Evolutionary conservation across 1,284 basidiomycete species (phyloP).

Genomic region (Ceratobasidium sp.): DNA sequence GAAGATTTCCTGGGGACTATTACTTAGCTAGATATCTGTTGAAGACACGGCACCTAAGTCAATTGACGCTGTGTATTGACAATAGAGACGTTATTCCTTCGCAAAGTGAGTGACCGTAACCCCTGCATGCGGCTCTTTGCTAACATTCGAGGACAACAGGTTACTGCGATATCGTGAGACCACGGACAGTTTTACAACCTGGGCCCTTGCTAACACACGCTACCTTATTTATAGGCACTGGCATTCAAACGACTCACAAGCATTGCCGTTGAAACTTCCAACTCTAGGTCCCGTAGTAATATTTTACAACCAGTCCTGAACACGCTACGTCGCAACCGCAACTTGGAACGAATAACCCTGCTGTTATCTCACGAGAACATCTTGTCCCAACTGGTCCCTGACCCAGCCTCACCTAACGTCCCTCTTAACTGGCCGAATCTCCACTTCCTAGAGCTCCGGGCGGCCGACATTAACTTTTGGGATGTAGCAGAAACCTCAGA

Average conservation of each 20-base stretch:
- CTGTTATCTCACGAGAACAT: background rate
- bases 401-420: background rate
- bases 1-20: slow-evolving; percentile 30
- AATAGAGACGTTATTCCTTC: background rate
- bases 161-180: slow-evolving; percentile 19
- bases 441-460: background rate
- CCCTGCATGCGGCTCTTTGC: background rate
- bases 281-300: too few species aligned
- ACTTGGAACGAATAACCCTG: slow-evolving; percentile 7
- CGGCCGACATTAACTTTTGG: slow-evolving; percentile 4
- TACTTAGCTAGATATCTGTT: slow-evolving; percentile 11
- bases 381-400: background rate
- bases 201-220: too few species aligned
- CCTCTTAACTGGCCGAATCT: slow-evolving; percentile 28
- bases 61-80: slow-evolving; percentile 11
- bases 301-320: background rate
- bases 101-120: background rate
- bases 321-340: slow-evolving; percentile 8
- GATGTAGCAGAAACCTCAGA: background rate
- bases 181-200: too few species aligned
- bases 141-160: background rate
- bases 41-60: background rate
- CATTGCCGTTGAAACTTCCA: slow-evolving; percentile 2
- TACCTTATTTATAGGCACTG: background rate
- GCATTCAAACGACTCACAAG: slow-evolving; percentile 13